These are phyloP conservation scores for Oemleria cerasiformis DNA, from an alignment of 306 rosid species.

Conservation along the genomic window DNA sequence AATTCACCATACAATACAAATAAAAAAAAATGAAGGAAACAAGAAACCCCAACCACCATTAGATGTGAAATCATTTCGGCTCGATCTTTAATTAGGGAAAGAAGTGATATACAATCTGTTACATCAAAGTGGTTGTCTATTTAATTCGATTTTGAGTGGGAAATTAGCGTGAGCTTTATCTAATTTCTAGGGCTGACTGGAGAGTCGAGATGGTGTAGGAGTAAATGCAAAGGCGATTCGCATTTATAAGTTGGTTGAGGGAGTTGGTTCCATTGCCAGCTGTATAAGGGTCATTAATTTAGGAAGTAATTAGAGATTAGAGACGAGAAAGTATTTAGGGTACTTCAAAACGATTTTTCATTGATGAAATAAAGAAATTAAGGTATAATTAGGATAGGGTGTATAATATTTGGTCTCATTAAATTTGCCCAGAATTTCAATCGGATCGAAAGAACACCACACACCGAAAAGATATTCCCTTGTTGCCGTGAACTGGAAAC, in stretches of 20 bases:
- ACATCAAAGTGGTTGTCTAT: neutral
- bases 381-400: too few species aligned
- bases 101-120: neutral
- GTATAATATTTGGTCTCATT: too few species aligned
- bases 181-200: neutral
- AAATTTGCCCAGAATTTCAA: too few species aligned
- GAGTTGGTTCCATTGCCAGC: slow-evolving; percentile 5
- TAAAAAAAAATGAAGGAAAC: too few species aligned
- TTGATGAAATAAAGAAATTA: too few species aligned
- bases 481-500: too few species aligned
- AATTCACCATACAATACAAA: too few species aligned
- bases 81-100: neutral
- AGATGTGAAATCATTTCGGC: too few species aligned
- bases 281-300: too few species aligned
- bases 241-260: slow-evolving; percentile 36
- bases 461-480: too few species aligned
- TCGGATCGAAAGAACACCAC: too few species aligned
- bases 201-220: neutral
- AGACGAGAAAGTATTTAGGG: neutral
- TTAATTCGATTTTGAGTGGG: neutral
- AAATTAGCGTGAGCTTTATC: neutral
- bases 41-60: too few species aligned
- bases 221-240: slow-evolving; percentile 33
- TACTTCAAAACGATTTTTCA: neutral
- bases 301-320: neutral